A percentile compares a stretch with the other conserved stretches of the same genome.
phyloP scores from a whole-genome alignment of 768 basidiomycete genomes.

The Lepiota subincarnata region DNA sequence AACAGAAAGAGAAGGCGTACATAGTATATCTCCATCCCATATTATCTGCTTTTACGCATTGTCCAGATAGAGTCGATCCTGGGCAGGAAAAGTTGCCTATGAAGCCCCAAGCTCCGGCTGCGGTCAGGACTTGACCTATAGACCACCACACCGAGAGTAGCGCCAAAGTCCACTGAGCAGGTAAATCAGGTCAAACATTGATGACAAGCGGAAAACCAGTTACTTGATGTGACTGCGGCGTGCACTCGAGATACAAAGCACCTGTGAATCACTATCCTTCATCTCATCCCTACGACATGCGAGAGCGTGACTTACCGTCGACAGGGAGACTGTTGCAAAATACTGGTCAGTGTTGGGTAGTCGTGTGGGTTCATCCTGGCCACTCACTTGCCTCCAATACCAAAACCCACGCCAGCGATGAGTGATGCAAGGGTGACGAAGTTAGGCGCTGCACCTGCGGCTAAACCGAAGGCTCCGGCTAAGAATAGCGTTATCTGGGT shows the following conservation, averaged over 20 bases:
- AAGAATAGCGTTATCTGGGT: conserved; percentile 64
- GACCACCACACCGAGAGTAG: neutral
- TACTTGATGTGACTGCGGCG: conserved; percentile 10
- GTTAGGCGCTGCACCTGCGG: conserved; percentile 57
- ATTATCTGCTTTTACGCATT: conserved; percentile 46
- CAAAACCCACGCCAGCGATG: conserved; percentile 56
- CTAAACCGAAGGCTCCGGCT: conserved; percentile 59
- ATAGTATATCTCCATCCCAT: conserved; percentile 61
- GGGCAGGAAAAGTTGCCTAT: conserved; percentile 53
- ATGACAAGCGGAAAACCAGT: neutral
- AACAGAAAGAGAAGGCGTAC: conserved; percentile 25
- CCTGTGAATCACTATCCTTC: neutral
- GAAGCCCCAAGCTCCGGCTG: conserved; percentile 49
- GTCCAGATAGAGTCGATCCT: conserved; percentile 23
- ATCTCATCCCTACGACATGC: neutral
- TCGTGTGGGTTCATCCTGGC: neutral
- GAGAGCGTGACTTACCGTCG: conserved; percentile 36
- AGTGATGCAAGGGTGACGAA: conserved; percentile 48
- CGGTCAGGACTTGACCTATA: neutral
- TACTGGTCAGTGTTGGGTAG: neutral
- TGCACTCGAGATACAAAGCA: conserved; percentile 8
- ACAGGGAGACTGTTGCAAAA: neutral
- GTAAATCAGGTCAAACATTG: neutral
- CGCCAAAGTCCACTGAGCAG: conserved; percentile 1
- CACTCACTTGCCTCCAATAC: conserved; percentile 50